Evolutionary conservation across 2,329 filamentous ascomycete species (phyloP).

Genomic region (Chrysosporium queenslandicum): DNA sequence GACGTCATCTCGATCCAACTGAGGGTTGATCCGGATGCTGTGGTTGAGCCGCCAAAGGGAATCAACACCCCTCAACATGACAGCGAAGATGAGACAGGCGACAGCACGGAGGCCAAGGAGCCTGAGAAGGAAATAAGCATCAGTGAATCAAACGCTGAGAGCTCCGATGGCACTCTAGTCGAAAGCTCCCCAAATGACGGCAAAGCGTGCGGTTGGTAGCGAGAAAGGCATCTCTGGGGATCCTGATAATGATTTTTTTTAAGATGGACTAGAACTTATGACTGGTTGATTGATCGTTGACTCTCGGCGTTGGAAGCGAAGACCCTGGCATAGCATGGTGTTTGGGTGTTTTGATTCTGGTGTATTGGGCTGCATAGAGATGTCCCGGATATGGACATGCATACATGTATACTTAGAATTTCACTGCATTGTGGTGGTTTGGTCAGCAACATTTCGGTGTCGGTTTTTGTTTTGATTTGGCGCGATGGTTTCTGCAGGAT

Average conservation of each 20-base stretch:
- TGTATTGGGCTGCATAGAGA: not conserved
- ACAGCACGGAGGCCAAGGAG: not conserved
- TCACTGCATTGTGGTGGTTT: not conserved
- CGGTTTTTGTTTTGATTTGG: too few species aligned
- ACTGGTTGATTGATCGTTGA: not conserved
- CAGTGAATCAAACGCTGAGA: not conserved
- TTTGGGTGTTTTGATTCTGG: not conserved
- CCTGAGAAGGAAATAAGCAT: not conserved
- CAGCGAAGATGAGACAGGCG: not conserved
- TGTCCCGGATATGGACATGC: conserved; percentile 1
- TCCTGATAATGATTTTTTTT: not conserved
- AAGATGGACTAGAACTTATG: not conserved
- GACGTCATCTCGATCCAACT: conserved; percentile 13
- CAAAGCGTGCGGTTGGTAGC: not conserved
- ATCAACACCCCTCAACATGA: not conserved
- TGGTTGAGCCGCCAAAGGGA: conserved; percentile 5
- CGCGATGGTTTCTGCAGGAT: too few species aligned
- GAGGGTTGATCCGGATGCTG: conserved; percentile 11
- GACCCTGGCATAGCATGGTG: not conserved
- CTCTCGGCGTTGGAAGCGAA: not conserved
- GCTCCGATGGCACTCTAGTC: not conserved
- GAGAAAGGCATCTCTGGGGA: not conserved
- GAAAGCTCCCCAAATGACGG: not conserved
- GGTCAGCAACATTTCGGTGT: not conserved
- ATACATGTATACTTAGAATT: not conserved